Evolutionary conservation across 108 stramenopile species (phyloP).

Genomic region (Fistulifera pelliculosa): DNA sequence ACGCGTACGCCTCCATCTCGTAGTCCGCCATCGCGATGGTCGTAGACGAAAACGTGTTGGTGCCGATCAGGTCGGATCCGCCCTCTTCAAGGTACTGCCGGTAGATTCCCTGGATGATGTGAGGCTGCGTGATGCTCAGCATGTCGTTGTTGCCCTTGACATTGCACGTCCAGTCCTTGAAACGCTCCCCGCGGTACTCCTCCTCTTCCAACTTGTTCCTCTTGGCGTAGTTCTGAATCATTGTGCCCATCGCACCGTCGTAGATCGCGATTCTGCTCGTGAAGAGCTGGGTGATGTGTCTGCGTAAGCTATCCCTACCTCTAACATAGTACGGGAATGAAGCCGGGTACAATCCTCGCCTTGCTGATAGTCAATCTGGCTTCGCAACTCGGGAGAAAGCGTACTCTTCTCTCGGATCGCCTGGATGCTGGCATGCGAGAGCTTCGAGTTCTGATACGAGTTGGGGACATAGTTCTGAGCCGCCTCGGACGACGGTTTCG

Average conservation of each 20-base stretch:
- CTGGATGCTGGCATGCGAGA: constrained; percentile 74
- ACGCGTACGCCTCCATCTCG: constrained; percentile 90
- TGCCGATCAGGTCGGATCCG: constrained; percentile 93
- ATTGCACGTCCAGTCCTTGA: constrained; percentile 86
- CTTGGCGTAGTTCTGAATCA: constrained; percentile 98
- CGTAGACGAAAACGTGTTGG: constrained; percentile 97
- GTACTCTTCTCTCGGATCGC: constrained; percentile 72
- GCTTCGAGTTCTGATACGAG: constrained; percentile 56
- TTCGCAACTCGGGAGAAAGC: constrained; percentile 13
- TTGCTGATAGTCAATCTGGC: constrained; percentile 69
- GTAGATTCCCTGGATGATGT: constrained; percentile 93
- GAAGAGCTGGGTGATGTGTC: constrained; percentile 86
- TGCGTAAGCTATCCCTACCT: constrained; percentile 84
- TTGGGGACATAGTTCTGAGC: constrained; percentile 76
- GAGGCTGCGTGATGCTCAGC: constrained; percentile 92
- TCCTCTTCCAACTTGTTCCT: constrained; percentile 89
- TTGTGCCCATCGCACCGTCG: constrained; percentile 99
- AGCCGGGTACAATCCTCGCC: constrained; percentile 48
- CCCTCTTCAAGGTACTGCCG: constrained; percentile 83
- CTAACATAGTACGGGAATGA: constrained; percentile 87
- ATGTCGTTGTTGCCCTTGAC: constrained; percentile 99
- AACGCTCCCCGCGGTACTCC: constrained; percentile 94
- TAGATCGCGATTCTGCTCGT: constrained; percentile 83
- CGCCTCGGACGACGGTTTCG: constrained; percentile 65
- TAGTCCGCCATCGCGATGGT: constrained; percentile 99